Conservation (phyloP, 2,329 filamentous ascomycete species). For the Nemania sp. region DNA sequence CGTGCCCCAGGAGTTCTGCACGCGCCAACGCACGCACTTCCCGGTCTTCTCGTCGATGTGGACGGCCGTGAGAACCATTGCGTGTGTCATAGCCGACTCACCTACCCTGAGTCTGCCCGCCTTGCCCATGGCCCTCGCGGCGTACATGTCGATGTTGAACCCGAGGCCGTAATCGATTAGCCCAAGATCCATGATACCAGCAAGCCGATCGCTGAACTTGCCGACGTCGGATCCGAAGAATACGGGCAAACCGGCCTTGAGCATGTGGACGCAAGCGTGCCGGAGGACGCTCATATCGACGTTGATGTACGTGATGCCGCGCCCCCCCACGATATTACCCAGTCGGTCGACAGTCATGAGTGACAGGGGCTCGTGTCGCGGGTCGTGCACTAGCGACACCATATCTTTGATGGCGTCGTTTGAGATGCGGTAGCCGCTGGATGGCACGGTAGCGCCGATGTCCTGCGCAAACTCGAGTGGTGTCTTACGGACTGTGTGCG, state of each 20-base stretch:
- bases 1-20: constrained; percentile 85
- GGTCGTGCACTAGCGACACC: constrained; percentile 85
- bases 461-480: constrained; percentile 74
- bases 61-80: constrained; percentile 88
- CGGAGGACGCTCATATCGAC: constrained; percentile 77
- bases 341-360: constrained; percentile 78
- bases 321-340: constrained; percentile 79
- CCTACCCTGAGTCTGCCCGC: constrained; percentile 73
- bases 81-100: constrained; percentile 86
- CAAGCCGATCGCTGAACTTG: constrained; percentile 70
- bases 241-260: constrained; percentile 76
- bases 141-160: constrained; percentile 75
- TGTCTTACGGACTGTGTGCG: constrained; percentile 65
- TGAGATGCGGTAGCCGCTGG: constrained; percentile 45
- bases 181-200: constrained; percentile 79
- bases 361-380: constrained; percentile 73
- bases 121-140: constrained; percentile 65
- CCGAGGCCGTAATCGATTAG: constrained; percentile 81
- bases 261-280: constrained; percentile 73
- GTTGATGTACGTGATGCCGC: constrained; percentile 80
- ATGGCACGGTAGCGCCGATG: constrained; percentile 62
- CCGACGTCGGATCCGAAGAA: constrained; percentile 92
- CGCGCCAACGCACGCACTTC: constrained; percentile 75
- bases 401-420: constrained; percentile 67
- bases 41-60: constrained; percentile 69